Percentiles rank a stretch among this genome's conserved stretches.
These are phyloP conservation scores for Mycena albidolilacea DNA, from an alignment of 768 basidiomycete species.

Conservation along the genomic window DNA sequence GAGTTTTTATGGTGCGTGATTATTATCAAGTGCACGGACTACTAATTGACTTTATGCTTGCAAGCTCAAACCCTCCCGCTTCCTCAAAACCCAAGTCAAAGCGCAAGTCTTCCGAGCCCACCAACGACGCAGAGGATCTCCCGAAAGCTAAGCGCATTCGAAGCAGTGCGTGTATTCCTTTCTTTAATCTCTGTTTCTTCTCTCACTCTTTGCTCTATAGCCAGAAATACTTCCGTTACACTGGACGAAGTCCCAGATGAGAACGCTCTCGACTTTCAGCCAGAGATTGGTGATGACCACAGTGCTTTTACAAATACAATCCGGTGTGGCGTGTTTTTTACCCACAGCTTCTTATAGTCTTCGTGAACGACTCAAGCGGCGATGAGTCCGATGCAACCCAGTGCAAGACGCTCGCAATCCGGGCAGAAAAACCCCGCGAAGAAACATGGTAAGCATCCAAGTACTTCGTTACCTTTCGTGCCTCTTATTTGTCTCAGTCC, in stretches of 20 bases:
- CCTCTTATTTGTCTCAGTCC: too few relatives aligned
- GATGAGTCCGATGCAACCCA: conserved; percentile 20
- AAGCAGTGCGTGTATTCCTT: conserved; percentile 14
- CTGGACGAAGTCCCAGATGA: conserved; percentile 9
- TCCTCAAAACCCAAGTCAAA: conserved; percentile 16
- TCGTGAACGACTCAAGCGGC: conserved; percentile 18
- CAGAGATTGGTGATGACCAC: conserved; percentile 8
- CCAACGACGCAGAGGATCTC: not conserved
- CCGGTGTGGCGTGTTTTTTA: conserved; percentile 1
- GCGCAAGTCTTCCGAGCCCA: conserved; percentile 16
- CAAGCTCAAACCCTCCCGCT: conserved; percentile 4
- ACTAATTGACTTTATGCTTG: conserved; percentile 7
- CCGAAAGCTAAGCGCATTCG: conserved; percentile 7
- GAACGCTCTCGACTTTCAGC: conserved; percentile 8
- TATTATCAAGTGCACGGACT: conserved; percentile 3
- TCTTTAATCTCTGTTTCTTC: conserved; percentile 12
- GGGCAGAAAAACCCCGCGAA: conserved; percentile 11
- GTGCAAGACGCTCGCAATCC: not conserved
- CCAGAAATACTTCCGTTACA: conserved; percentile 12
- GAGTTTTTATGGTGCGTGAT: conserved; percentile 16
- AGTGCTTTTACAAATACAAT: conserved; percentile 23
- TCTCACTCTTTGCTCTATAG: conserved; percentile 13
- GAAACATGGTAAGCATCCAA: conserved; percentile 12
- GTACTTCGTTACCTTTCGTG: not conserved
- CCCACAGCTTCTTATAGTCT: conserved; percentile 24